A percentile compares a stretch with the other conserved stretches of the same genome.
Conservation (phyloP, 2,329 filamentous ascomycete species). For the Pseudomassariella vexata region DNA sequence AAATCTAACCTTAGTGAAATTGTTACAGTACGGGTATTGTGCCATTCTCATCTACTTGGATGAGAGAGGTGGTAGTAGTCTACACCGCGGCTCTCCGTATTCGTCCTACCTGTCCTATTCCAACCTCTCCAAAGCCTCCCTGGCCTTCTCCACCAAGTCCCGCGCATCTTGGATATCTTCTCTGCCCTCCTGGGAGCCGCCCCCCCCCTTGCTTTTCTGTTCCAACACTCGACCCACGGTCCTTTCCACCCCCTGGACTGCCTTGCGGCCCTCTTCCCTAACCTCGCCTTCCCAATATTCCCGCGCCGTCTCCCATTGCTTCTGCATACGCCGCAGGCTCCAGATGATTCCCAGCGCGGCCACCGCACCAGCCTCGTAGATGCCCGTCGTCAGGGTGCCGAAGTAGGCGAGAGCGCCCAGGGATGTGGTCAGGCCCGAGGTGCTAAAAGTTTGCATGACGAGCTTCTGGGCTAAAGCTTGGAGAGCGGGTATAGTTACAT, state of each 20-base stretch:
- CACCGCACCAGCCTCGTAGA: slow-evolving; percentile 58
- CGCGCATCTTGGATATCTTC: slow-evolving; percentile 33
- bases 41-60: background rate
- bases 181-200: slow-evolving; percentile 10
- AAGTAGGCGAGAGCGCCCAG: slow-evolving; percentile 53
- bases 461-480: slow-evolving; percentile 69
- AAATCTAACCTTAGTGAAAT: no score
- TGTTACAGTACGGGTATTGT: no score
- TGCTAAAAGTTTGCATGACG: slow-evolving; percentile 69
- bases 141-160: slow-evolving; percentile 41
- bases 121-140: slow-evolving; percentile 41
- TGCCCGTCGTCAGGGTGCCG: slow-evolving; percentile 43
- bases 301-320: slow-evolving; percentile 55
- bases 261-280: slow-evolving; percentile 60
- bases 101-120: slow-evolving; percentile 26
- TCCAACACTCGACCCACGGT: slow-evolving; percentile 43
- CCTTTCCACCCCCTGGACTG: slow-evolving; percentile 50
- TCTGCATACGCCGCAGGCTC: slow-evolving; percentile 54
- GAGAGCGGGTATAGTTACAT: slow-evolving; percentile 63
- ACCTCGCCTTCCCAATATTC: slow-evolving; percentile 61
- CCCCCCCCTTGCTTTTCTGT: slow-evolving; percentile 15
- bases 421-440: slow-evolving; percentile 56
- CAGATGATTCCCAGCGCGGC: slow-evolving; percentile 56
- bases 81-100: background rate
- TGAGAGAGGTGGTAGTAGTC: slow-evolving; percentile 2